phyloP scores from a whole-genome alignment of 306 rosid genomes.

The Trifolium dubium region DNA sequence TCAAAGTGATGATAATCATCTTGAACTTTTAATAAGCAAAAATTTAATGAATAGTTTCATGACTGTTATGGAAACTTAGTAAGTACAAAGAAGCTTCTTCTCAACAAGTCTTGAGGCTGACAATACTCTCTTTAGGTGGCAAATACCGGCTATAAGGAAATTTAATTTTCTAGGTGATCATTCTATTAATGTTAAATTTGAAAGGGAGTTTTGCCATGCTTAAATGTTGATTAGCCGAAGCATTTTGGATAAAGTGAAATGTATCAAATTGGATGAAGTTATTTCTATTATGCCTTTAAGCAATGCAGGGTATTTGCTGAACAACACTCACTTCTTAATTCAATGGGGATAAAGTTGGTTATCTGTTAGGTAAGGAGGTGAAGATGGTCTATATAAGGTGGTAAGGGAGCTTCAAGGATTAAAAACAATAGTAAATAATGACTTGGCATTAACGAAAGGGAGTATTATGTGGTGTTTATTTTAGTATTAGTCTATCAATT shows the following conservation, averaged over 20 bases:
- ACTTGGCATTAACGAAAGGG: not conserved
- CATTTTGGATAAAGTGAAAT: constrained; percentile 13
- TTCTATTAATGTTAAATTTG: constrained; percentile 3
- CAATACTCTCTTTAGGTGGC: not conserved
- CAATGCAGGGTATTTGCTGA: constrained; percentile 27
- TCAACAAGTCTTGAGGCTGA: constrained; percentile 12
- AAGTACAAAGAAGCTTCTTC: not conserved
- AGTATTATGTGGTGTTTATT: not conserved
- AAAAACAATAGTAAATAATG: not conserved
- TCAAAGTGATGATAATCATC: constrained; percentile 8
- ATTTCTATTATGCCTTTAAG: constrained; percentile 4
- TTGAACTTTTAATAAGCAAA: constrained; percentile 15
- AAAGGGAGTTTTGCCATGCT: constrained; percentile 11
- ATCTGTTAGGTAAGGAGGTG: constrained; percentile 7
- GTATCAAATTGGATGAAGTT: constrained; percentile 9
- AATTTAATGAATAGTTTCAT: not conserved
- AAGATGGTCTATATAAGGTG: not conserved
- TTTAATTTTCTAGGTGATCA: constrained; percentile 24
- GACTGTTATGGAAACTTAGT: constrained; percentile 8
- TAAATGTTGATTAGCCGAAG: constrained; percentile 5
- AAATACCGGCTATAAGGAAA: constrained; percentile 21
- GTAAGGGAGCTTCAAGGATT: constrained; percentile 16
- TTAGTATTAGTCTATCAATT: not conserved
- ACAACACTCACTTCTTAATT: constrained; percentile 21
- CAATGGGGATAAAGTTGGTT: constrained; percentile 5